Percentiles rank a stretch among this genome's conserved stretches.
phyloP scores from a whole-genome alignment of 192 early-diverging fungal species.

The Endogone sp. region DNA sequence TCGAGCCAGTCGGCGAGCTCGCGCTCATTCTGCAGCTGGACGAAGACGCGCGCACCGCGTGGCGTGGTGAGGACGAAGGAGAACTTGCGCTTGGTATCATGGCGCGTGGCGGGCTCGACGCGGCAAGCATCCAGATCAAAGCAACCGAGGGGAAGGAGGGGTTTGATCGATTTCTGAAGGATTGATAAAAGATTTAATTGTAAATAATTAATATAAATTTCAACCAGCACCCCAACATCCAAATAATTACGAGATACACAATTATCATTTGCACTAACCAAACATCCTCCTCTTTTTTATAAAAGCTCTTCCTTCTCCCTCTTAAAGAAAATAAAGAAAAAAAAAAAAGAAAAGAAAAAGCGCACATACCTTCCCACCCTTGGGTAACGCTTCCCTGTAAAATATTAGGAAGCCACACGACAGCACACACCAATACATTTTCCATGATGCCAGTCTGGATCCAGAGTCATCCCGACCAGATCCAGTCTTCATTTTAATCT shows the following conservation, averaged over 20 bases:
- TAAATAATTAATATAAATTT: not conserved
- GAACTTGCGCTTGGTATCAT: constrained; percentile 32
- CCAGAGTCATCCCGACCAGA: constrained; percentile 7
- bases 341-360: not conserved
- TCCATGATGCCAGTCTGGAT: constrained; percentile 31
- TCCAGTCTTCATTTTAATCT: constrained; percentile 41
- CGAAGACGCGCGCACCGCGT: constrained; percentile 18
- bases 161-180: constrained; percentile 22
- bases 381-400: constrained; percentile 24
- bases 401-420: constrained; percentile 22
- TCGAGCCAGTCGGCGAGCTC: constrained; percentile 31
- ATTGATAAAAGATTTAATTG: not conserved
- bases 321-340: no score
- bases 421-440: constrained; percentile 44
- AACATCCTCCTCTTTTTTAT: no score
- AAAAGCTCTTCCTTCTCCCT: not conserved
- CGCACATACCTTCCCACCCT: constrained; percentile 21
- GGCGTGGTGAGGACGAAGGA: constrained; percentile 25
- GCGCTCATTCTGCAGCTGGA: constrained; percentile 24
- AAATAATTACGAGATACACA: no score
- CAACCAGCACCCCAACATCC: no score
- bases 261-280: no score
- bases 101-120: constrained; percentile 28
- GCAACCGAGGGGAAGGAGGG: constrained; percentile 23
- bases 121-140: constrained; percentile 31